phyloP scores from a whole-genome alignment of 768 basidiomycete species.

The Psilocybe tampanensis region DNA sequence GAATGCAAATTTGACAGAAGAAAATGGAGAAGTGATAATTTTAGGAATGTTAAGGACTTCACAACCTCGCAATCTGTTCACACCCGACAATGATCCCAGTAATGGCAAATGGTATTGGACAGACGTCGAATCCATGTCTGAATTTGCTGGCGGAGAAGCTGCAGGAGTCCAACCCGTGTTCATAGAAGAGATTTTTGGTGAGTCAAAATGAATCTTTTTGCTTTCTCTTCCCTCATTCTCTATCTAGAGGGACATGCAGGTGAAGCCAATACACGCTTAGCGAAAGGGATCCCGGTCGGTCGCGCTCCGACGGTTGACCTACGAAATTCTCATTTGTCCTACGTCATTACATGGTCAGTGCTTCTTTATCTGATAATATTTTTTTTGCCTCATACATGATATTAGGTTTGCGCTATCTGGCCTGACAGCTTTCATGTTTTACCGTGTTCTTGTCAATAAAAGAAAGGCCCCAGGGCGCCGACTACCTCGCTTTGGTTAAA shows the following conservation, averaged over 20 bases:
- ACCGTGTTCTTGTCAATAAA: constrained; percentile 62
- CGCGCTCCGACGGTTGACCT: constrained; percentile 82
- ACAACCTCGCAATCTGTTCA: constrained; percentile 75
- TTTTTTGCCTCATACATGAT: neutral
- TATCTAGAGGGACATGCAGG: constrained; percentile 80
- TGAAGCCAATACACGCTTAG: constrained; percentile 58
- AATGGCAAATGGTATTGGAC: constrained; percentile 92
- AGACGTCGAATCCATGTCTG: constrained; percentile 80
- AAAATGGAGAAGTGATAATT: constrained; percentile 66
- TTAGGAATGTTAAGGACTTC: constrained; percentile 87
- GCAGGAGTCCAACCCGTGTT: constrained; percentile 85
- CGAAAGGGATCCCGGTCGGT: constrained; percentile 84
- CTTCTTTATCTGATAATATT: neutral
- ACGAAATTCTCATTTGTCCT: constrained; percentile 92
- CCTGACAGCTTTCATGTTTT: constrained; percentile 84
- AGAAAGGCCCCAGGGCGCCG: constrained; percentile 47
- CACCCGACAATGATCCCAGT: constrained; percentile 83
- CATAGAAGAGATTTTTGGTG: constrained; percentile 91
- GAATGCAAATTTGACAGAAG: constrained; percentile 32
- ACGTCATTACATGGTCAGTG: constrained; percentile 90
- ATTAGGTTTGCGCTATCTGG: constrained; percentile 89
- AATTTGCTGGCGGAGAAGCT: constrained; percentile 70
- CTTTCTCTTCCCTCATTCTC: neutral
- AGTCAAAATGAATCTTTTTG: constrained; percentile 25
- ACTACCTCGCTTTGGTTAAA: constrained; percentile 56